A percentile compares a stretch with the other conserved stretches of the same genome.
Evolutionary conservation across 2,329 filamentous ascomycete species (phyloP).

Genomic region (Coleophoma crateriformis): DNA sequence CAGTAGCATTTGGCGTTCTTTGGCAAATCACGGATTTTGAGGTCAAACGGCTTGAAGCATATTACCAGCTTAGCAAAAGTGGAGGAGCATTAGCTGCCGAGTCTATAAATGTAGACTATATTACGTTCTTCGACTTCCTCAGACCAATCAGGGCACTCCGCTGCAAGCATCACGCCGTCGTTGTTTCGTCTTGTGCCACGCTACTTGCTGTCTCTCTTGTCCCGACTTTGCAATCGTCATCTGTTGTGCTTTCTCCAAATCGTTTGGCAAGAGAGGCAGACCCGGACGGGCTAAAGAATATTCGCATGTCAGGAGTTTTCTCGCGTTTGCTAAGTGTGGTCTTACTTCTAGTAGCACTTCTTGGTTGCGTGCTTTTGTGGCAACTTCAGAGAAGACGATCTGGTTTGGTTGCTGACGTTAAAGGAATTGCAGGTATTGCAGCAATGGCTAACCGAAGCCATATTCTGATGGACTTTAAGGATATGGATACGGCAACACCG

Average conservation of each 20-base stretch:
- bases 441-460: conserved; percentile 71
- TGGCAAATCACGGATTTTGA: conserved; percentile 65
- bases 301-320: conserved; percentile 51
- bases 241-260: conserved; percentile 50
- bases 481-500: conserved; percentile 62
- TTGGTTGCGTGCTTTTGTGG: conserved; percentile 52
- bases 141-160: conserved; percentile 58
- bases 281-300: conserved; percentile 41
- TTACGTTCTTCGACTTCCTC: conserved; percentile 61
- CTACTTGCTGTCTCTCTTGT: conserved; percentile 62
- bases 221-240: conserved; percentile 62
- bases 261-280: conserved; percentile 36
- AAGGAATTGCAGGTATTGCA: conserved; percentile 68
- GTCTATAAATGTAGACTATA: conserved; percentile 70
- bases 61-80: conserved; percentile 57
- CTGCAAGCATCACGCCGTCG: conserved; percentile 63
- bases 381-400: conserved; percentile 58
- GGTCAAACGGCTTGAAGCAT: conserved; percentile 61
- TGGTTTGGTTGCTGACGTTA: conserved; percentile 62
- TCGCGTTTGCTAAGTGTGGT: conserved; percentile 55
- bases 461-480: conserved; percentile 69
- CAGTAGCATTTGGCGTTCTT: conserved; percentile 56
- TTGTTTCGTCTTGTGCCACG: conserved; percentile 58
- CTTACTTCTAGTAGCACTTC: conserved; percentile 50
- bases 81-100: conserved; percentile 56